Percentiles rank a stretch among this genome's conserved stretches.
Conservation (phyloP, 2,329 filamentous ascomycete species). For the Phialophora verrucosa region DNA sequence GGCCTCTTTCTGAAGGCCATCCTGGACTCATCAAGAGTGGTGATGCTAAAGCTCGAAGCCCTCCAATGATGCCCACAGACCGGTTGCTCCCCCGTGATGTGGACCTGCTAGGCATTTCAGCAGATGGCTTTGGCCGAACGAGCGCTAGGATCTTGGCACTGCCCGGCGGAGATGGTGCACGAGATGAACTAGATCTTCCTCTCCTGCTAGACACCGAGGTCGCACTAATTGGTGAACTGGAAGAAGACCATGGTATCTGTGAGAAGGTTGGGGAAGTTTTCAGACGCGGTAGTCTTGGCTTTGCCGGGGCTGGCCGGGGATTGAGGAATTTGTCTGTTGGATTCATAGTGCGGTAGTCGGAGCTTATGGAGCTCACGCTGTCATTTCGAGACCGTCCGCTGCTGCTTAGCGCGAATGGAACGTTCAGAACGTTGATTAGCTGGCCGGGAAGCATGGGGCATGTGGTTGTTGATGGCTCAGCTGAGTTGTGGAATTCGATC, state of each 20-base stretch:
- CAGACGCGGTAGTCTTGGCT: slow-evolving; percentile 52
- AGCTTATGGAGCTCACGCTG: slow-evolving; percentile 65
- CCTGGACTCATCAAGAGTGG: slow-evolving; percentile 32
- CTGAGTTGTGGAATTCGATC: slow-evolving; percentile 75
- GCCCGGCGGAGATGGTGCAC: slow-evolving; percentile 26
- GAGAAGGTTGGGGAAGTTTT: slow-evolving; percentile 49
- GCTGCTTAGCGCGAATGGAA: slow-evolving; percentile 70
- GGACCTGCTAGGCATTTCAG: slow-evolving; percentile 43
- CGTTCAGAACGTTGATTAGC: slow-evolving; percentile 79
- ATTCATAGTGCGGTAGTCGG: slow-evolving; percentile 75
- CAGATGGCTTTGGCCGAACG: slow-evolving; percentile 39
- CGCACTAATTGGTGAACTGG: slow-evolving; percentile 38
- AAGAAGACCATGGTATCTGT: slow-evolving; percentile 31
- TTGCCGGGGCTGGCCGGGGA: slow-evolving; percentile 64
- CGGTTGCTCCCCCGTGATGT: slow-evolving; percentile 43
- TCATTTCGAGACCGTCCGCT: slow-evolving; percentile 63
- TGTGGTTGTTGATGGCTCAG: slow-evolving; percentile 73
- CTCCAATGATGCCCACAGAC: slow-evolving; percentile 47
- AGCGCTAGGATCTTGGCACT: slow-evolving; percentile 36
- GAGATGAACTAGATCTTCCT: slow-evolving; percentile 38
- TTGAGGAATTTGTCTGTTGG: slow-evolving; percentile 76
- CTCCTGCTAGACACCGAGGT: slow-evolving; percentile 19
- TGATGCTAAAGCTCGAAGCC: slow-evolving; percentile 45
- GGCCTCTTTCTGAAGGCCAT: slow-evolving; percentile 17
- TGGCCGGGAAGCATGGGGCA: slow-evolving; percentile 91